phyloP scores from a whole-genome alignment of 768 basidiomycete species.

The Hygrocybe punicea region DNA sequence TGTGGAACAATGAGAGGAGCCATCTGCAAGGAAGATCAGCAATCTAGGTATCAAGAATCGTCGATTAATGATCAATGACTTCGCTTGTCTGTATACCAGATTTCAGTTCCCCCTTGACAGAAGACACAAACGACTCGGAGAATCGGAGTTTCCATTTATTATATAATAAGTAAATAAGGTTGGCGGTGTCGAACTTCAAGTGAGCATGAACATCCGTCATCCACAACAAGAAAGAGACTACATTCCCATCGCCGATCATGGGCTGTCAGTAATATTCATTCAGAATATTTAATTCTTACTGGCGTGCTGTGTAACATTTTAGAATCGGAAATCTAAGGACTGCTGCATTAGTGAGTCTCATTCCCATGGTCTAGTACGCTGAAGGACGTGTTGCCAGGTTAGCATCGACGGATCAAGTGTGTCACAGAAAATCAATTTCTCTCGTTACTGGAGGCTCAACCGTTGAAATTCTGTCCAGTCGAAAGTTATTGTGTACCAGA shows the following conservation, averaged over 20 bases:
- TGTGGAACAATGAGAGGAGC: background rate
- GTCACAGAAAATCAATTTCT: slow-evolving; percentile 1
- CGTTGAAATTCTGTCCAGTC: slow-evolving; percentile 54
- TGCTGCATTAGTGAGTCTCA: slow-evolving; percentile 52
- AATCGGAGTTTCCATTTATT: too few species aligned
- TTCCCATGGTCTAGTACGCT: background rate
- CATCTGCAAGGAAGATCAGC: slow-evolving; percentile 1
- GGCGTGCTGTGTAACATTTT: background rate
- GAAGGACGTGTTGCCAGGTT: slow-evolving; percentile 30
- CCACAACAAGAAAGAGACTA: slow-evolving; percentile 62
- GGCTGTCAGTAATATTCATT: slow-evolving; percentile 48
- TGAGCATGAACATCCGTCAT: slow-evolving; percentile 55
- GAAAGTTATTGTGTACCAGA: slow-evolving; percentile 91
- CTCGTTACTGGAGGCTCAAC: background rate
- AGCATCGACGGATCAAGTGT: slow-evolving; percentile 80
- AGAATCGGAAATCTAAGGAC: slow-evolving; percentile 85
- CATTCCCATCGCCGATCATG: slow-evolving; percentile 75
- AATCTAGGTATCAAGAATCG: background rate
- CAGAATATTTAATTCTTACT: background rate
- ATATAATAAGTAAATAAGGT: too few species aligned
- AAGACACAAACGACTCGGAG: too few species aligned
- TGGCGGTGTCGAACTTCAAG: too few species aligned
- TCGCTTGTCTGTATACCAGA: too few species aligned
- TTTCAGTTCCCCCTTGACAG: too few species aligned
- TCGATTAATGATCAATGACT: too few species aligned